Base-by-base conservation (phyloP, 2,329 filamentous ascomycete species). In the Colletotrichum sp. region DNA sequence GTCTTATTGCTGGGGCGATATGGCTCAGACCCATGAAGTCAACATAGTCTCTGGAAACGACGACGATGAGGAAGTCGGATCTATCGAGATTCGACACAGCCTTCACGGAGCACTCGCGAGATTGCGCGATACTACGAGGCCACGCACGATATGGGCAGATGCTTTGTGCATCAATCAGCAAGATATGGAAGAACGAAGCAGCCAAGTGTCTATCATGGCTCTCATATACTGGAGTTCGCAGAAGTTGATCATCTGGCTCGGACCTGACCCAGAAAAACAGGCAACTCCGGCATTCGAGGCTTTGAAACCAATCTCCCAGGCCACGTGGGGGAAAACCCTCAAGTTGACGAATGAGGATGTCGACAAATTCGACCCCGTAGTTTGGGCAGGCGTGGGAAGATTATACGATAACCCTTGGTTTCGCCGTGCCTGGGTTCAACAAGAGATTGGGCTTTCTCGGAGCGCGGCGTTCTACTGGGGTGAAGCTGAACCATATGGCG, bases 71-170 rank as follows among this genome's bases (percentile, higher is more conserved):
- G 4, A 5, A 0, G 36, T 9, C 36, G 36, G 36, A 44, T 44
- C 36, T 0, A 44, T 44, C 16, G 0, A 18, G 6, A 0, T 44
- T 44, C 36, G 36, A 44, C 4, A 44, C 1, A 18, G 36, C 3
- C 36, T 44, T 18, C 36, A 44, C 36, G 36, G 36, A 18, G 36
- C 36, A 44, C 36, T 44, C 36, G 36, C 1, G 3, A 44, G 36
- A 44, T 5, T 44, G 36, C 36, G 36, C 36, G 8, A 10, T 44
- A 18, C 1, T 18, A 18, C 16, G 36, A 6, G 6, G 3, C 8
- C 36, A 44, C 36, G 36, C 5, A 44, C 36, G 5, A 4, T 44
- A 5, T 44, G 36, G 36, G 36, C 36, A 44, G 36, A 44, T 6
- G 36, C 36, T 2, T 1, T 44, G 36, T 44, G 36, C 1, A 44